phyloP scores from a whole-genome alignment of 1,139 yeast genomes.

The Torulaspora globosa region DNA sequence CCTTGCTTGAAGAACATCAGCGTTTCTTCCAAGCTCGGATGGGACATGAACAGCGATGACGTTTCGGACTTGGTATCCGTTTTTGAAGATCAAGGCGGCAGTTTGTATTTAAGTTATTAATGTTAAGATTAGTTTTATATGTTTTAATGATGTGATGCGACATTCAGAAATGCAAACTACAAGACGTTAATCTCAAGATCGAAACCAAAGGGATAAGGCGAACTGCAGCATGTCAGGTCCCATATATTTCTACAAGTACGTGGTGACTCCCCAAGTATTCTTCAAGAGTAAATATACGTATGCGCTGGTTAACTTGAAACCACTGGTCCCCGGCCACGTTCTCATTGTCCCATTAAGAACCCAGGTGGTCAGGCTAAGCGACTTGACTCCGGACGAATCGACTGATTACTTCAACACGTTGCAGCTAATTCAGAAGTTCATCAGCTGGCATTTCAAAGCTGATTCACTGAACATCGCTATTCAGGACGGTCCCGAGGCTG shows the following conservation, averaged over 20 bases:
- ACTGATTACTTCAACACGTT: constrained; percentile 72
- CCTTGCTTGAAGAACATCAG: constrained; percentile 62
- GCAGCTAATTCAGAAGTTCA: constrained; percentile 65
- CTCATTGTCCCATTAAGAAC: constrained; percentile 73
- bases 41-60: constrained; percentile 76
- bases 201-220: background rate
- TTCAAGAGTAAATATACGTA: constrained; percentile 53
- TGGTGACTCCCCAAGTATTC: constrained; percentile 37
- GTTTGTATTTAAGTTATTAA: constrained; percentile 36
- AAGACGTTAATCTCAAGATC: background rate
- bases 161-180: background rate
- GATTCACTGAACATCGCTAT: constrained; percentile 83
- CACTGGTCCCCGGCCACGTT: constrained; percentile 86
- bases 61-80: constrained; percentile 55
- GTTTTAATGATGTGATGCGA: constrained; percentile 1
- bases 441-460: constrained; percentile 62
- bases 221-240: constrained; percentile 22
- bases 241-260: constrained; percentile 33
- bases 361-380: constrained; percentile 58
- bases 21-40: constrained; percentile 75
- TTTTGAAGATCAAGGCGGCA: constrained; percentile 41
- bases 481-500: constrained; percentile 95
- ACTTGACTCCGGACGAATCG: constrained; percentile 66
- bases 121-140: background rate
- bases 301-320: constrained; percentile 85